Conservation (phyloP, 805 yeast species). For the Cyberlindnera xylosilytica region DNA sequence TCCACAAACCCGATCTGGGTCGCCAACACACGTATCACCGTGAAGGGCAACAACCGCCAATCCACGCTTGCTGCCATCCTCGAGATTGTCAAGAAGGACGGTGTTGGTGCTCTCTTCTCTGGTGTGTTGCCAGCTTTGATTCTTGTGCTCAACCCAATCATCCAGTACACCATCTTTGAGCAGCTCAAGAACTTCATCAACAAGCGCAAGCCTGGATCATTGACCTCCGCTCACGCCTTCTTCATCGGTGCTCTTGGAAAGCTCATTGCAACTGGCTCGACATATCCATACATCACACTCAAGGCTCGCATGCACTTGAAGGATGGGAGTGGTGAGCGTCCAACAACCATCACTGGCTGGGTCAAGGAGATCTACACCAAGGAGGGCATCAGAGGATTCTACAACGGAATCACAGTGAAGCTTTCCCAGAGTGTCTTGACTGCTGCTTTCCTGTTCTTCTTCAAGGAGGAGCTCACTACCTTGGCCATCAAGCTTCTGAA, state of each 20-base stretch:
- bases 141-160: conserved; percentile 82
- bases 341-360: conserved; percentile 42
- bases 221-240: conserved; percentile 76
- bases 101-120: conserved; percentile 67
- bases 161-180: conserved; percentile 90
- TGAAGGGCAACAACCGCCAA: conserved; percentile 32
- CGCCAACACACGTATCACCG: conserved; percentile 87
- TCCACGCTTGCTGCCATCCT: conserved; percentile 54
- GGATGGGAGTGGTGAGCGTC: conserved; percentile 31
- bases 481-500: conserved; percentile 55
- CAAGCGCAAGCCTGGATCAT: conserved; percentile 43
- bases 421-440: conserved; percentile 80
- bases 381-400: conserved; percentile 76
- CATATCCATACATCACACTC: conserved; percentile 89
- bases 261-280: conserved; percentile 79
- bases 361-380: conserved; percentile 55
- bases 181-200: conserved; percentile 69
- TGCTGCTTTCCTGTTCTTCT: conserved; percentile 86
- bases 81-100: conserved; percentile 68
- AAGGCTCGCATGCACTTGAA: conserved; percentile 84
- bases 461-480: conserved; percentile 78
- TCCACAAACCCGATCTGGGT: conserved; percentile 93
- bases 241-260: conserved; percentile 87
- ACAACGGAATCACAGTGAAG: conserved; percentile 79
- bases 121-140: conserved; percentile 88